A percentile compares a stretch with the other conserved stretches of the same genome.
These are phyloP conservation scores for Cyberlindnera saturnus DNA, from an alignment of 805 yeast genomes.

Conservation along the genomic window DNA sequence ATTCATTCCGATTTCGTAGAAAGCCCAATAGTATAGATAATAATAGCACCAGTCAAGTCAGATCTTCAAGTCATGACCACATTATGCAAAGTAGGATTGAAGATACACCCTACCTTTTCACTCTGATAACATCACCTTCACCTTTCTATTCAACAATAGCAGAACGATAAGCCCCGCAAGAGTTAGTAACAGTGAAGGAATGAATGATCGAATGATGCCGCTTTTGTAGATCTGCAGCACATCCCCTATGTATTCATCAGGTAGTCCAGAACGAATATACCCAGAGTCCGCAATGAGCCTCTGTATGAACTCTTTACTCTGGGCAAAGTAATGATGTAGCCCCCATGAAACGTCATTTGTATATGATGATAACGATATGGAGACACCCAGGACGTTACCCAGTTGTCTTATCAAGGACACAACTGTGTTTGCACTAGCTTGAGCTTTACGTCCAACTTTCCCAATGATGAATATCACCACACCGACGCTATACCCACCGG, in stretches of 20 bases:
- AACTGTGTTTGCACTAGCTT: constrained; percentile 40
- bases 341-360: constrained; percentile 24
- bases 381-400: constrained; percentile 39
- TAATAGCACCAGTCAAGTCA: no score
- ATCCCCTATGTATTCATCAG: constrained; percentile 5
- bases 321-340: constrained; percentile 23
- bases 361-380: constrained; percentile 31
- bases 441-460: constrained; percentile 34
- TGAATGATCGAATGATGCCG: constrained; percentile 12
- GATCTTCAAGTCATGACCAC: not conserved
- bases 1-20: no score
- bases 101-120: no score
- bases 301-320: constrained; percentile 1
- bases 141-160: constrained; percentile 9
- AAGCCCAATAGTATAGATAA: no score
- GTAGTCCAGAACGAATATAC: constrained; percentile 11
- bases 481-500: constrained; percentile 36
- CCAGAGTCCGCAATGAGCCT: constrained; percentile 14
- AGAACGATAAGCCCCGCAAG: constrained; percentile 10
- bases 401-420: constrained; percentile 37
- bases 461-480: constrained; percentile 34
- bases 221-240: constrained; percentile 13
- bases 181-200: constrained; percentile 11
- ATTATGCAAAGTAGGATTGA: no score
- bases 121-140: not conserved